Evolutionary conservation across 306 rosid genomes (phyloP).

Genomic region (Cicer yamashitae): DNA sequence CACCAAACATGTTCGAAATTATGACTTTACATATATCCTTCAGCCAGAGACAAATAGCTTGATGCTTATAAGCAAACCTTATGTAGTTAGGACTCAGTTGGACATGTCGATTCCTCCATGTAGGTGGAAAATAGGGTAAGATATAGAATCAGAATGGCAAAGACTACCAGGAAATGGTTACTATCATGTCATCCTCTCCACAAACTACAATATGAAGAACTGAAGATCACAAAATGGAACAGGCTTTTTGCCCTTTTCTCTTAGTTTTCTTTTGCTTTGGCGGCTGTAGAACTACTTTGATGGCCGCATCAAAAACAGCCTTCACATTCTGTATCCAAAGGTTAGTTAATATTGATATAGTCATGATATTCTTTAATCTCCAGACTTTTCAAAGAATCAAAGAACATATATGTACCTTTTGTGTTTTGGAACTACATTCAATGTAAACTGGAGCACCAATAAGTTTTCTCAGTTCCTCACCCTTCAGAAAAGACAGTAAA

Average conservation of each 20-base stretch:
- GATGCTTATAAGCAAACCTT: constrained; percentile 52
- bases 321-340: constrained; percentile 78
- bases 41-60: constrained; percentile 51
- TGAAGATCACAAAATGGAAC: constrained; percentile 75
- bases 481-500: constrained; percentile 58
- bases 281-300: constrained; percentile 95
- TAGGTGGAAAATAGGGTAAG: constrained; percentile 51
- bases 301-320: constrained; percentile 93
- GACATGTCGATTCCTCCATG: constrained; percentile 50
- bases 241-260: constrained; percentile 79
- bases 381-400: constrained; percentile 22
- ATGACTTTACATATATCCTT: constrained; percentile 63
- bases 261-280: constrained; percentile 84
- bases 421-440: constrained; percentile 97
- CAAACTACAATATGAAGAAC: constrained; percentile 39
- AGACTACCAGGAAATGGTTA: constrained; percentile 58
- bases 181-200: constrained; percentile 55
- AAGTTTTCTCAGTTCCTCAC: constrained; percentile 86
- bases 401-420: constrained; percentile 66
- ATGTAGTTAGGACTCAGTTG: constrained; percentile 46
- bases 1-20: constrained; percentile 50
- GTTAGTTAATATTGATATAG: constrained; percentile 10
- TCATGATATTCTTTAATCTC: constrained; percentile 1
- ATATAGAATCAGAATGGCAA: constrained; percentile 47
- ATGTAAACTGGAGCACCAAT: constrained; percentile 87